phyloP scores from a whole-genome alignment of 2,329 filamentous ascomycete species.

The Arthroderma uncinatum region DNA sequence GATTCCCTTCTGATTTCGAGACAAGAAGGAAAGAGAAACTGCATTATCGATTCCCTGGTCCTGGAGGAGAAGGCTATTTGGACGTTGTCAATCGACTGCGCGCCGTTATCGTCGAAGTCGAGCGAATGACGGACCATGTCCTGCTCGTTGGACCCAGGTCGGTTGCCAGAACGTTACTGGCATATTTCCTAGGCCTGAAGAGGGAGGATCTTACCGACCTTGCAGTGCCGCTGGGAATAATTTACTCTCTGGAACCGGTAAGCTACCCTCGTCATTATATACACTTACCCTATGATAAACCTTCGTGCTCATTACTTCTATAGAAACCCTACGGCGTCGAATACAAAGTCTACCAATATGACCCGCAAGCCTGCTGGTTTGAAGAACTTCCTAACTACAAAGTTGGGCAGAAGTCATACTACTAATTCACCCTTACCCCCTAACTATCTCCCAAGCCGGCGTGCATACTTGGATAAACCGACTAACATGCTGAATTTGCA shows the following conservation, averaged over 20 bases:
- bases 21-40: conserved; percentile 78
- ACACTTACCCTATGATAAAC: neutral
- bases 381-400: conserved; percentile 76
- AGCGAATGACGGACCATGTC: conserved; percentile 92
- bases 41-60: conserved; percentile 90
- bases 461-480: neutral
- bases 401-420: conserved; percentile 41
- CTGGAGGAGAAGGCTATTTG: conserved; percentile 90
- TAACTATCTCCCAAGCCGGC: neutral
- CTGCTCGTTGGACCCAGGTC: conserved; percentile 87
- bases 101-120: conserved; percentile 91
- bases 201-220: conserved; percentile 87
- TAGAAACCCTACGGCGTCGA: conserved; percentile 90
- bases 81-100: conserved; percentile 93
- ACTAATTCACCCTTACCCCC: conserved; percentile 10
- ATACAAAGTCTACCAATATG: conserved; percentile 90
- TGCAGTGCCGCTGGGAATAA: conserved; percentile 83
- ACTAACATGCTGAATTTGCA: neutral
- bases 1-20: conserved; percentile 68
- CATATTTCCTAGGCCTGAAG: conserved; percentile 90
- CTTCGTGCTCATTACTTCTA: conserved; percentile 5
- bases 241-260: conserved; percentile 82
- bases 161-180: conserved; percentile 81
- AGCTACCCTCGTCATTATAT: conserved; percentile 14
- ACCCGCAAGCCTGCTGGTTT: conserved; percentile 66